These are phyloP conservation scores for Echria macrotheca DNA, from an alignment of 495 filamentous ascomycete species.

Conservation along the genomic window DNA sequence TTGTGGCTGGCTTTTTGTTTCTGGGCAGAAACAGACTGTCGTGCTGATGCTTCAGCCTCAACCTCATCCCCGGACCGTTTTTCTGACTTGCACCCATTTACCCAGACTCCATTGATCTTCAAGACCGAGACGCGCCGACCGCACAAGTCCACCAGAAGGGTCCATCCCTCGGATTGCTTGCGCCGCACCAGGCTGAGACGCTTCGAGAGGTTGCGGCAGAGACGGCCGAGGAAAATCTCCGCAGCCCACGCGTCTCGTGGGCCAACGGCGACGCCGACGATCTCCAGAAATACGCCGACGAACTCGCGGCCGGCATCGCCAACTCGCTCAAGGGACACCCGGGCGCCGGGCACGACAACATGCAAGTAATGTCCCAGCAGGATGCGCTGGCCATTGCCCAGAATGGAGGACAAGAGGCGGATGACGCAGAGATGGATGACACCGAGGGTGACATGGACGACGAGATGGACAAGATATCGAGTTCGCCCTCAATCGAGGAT, in stretches of 20 bases:
- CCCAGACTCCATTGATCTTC: conserved; percentile 91
- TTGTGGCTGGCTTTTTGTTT: conserved; percentile 16
- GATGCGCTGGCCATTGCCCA: conserved; percentile 50
- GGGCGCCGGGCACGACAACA: conserved; percentile 23
- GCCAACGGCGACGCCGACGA: conserved; percentile 44
- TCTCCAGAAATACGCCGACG: conserved; percentile 46
- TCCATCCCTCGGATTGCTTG: conserved; percentile 47
- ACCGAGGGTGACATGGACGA: conserved; percentile 71
- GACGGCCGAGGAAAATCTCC: conserved; percentile 57
- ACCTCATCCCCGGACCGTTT: conserved; percentile 11
- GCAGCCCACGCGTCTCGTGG: conserved; percentile 47
- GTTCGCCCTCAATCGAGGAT: conserved; percentile 97
- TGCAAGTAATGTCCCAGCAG: conserved; percentile 38
- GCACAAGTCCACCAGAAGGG: conserved; percentile 65
- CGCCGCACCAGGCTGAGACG: conserved; percentile 79
- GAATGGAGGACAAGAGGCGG: conserved; percentile 55
- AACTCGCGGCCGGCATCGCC: conserved; percentile 41
- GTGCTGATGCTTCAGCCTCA: conserved; percentile 11
- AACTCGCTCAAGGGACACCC: conserved; percentile 36
- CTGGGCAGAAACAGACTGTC: conserved; percentile 14
- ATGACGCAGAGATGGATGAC: conserved; percentile 64
- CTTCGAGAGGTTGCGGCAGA: conserved; percentile 76
- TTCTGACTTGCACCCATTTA: conserved; percentile 20
- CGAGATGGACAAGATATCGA: conserved; percentile 95
- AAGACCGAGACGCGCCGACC: conserved; percentile 74